A percentile compares a stretch with the other conserved stretches of the same genome.
phyloP scores from a whole-genome alignment of 768 basidiomycete genomes.

The Leccinum truebloodii region DNA sequence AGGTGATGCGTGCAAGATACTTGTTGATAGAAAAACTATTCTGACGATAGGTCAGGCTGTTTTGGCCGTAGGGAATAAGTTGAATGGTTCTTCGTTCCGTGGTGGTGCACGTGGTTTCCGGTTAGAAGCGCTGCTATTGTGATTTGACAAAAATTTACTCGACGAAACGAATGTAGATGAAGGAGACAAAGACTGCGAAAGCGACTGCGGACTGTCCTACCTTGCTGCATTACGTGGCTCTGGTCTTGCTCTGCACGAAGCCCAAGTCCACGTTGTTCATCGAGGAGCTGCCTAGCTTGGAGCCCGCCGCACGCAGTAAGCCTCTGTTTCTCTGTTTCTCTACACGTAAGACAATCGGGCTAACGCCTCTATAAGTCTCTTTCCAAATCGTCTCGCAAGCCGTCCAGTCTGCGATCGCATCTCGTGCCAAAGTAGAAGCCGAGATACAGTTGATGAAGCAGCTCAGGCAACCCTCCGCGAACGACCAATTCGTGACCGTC shows the following conservation, averaged over 20 bases:
- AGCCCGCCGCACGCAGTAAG: slow-evolving; percentile 79
- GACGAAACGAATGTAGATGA: slow-evolving; percentile 51
- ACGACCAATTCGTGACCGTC: slow-evolving; percentile 64
- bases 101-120: slow-evolving; percentile 86
- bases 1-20: slow-evolving; percentile 39
- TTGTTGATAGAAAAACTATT: not conserved
- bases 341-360: not conserved
- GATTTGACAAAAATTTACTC: not conserved
- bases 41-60: slow-evolving; percentile 50
- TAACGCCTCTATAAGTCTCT: slow-evolving; percentile 56
- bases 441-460: slow-evolving; percentile 53
- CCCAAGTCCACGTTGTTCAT: slow-evolving; percentile 68
- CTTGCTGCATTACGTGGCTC: slow-evolving; percentile 87
- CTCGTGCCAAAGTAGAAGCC: slow-evolving; percentile 53
- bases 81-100: slow-evolving; percentile 82
- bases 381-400: slow-evolving; percentile 61
- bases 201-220: slow-evolving; percentile 76
- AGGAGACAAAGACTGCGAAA: slow-evolving; percentile 78
- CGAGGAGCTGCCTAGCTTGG: slow-evolving; percentile 78
- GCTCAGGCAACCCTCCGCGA: slow-evolving; percentile 29
- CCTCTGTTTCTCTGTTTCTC: not conserved
- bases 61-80: slow-evolving; percentile 73
- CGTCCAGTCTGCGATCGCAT: slow-evolving; percentile 56
- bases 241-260: slow-evolving; percentile 67
- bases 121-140: slow-evolving; percentile 58